A percentile compares a stretch with the other conserved stretches of the same genome.
These are phyloP conservation scores for Hyphopichia homilentoma DNA, from an alignment of 805 yeast species.

Conservation along the genomic window DNA sequence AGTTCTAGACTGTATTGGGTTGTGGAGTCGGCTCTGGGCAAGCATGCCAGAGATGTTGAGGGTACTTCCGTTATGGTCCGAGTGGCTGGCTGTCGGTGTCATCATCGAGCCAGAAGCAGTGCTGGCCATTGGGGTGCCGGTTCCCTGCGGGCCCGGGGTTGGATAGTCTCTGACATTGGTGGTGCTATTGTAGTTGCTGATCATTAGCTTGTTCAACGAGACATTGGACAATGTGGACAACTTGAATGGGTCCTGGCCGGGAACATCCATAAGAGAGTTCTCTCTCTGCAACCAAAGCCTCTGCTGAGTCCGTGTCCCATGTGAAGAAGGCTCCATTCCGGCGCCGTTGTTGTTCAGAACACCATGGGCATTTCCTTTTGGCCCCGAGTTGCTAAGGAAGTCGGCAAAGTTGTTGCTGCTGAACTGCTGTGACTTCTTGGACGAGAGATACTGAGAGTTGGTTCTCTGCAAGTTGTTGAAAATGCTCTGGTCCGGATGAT, in stretches of 20 bases:
- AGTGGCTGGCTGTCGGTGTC: slow-evolving; percentile 4
- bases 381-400: slow-evolving; percentile 16
- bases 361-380: slow-evolving; percentile 8
- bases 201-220: slow-evolving; percentile 37
- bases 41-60: slow-evolving; percentile 26
- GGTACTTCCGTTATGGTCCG: neutral
- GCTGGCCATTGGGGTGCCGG: neutral
- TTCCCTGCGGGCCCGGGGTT: neutral
- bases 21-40: slow-evolving; percentile 31
- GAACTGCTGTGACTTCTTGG: slow-evolving; percentile 18
- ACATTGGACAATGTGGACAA: slow-evolving; percentile 35
- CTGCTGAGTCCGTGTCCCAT: slow-evolving; percentile 76
- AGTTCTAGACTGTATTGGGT: slow-evolving; percentile 59
- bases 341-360: slow-evolving; percentile 4
- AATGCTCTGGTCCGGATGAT: slow-evolving; percentile 41
- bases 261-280: slow-evolving; percentile 61
- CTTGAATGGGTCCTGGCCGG: slow-evolving; percentile 25
- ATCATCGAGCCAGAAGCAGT: neutral
- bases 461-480: slow-evolving; percentile 40
- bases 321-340: slow-evolving; percentile 2
- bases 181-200: slow-evolving; percentile 25
- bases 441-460: slow-evolving; percentile 28
- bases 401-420: slow-evolving; percentile 26
- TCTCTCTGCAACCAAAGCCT: slow-evolving; percentile 81
- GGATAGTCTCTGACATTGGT: slow-evolving; percentile 11